Evolutionary conservation across 179 eudicot species (phyloP).

Genomic region (Patellifolia procumbens): DNA sequence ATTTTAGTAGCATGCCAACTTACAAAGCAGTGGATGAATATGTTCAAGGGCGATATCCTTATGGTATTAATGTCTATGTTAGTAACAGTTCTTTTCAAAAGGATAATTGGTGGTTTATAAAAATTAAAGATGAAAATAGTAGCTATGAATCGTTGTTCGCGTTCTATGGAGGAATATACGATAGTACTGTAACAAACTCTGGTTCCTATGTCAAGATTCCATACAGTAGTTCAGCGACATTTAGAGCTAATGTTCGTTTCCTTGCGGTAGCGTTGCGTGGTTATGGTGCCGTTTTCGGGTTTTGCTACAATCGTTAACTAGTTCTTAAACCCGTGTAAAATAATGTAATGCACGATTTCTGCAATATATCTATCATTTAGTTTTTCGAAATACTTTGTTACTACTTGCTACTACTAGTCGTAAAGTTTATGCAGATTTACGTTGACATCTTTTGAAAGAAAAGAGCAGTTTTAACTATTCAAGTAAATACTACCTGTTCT

Average conservation of each 20-base stretch:
- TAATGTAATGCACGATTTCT: no score
- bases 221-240: neutral
- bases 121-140: neutral
- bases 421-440: no score
- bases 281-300: neutral
- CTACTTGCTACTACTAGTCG: no score
- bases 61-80: conserved; percentile 4
- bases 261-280: conserved; percentile 1
- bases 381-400: no score
- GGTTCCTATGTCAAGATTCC: neutral
- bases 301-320: neutral
- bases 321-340: no score
- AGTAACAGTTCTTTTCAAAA: neutral
- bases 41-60: neutral
- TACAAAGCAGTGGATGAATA: neutral
- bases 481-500: no score
- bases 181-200: neutral
- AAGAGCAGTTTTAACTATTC: no score
- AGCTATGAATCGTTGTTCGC: neutral
- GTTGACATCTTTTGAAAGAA: no score
- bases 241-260: neutral
- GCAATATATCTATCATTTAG: no score
- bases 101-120: conserved; percentile 5
- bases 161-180: neutral
- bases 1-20: neutral